A percentile compares a stretch with the other conserved stretches of the same genome.
phyloP scores from a whole-genome alignment of 2,329 filamentous ascomycete genomes.

The Phialocephala subalpina region DNA sequence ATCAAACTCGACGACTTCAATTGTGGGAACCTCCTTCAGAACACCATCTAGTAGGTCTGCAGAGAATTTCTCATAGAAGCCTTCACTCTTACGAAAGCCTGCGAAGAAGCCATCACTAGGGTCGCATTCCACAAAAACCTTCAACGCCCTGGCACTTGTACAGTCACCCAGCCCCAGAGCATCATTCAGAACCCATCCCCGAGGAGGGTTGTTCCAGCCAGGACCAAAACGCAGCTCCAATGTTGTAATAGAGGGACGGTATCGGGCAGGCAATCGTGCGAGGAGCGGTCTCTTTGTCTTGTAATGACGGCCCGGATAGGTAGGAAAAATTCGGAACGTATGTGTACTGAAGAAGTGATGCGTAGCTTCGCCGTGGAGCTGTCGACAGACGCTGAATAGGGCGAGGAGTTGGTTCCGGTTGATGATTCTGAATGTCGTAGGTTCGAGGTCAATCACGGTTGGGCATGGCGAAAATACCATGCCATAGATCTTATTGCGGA shows the following conservation, averaged over 20 bases:
- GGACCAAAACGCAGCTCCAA: conserved; percentile 77
- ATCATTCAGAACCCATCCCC: conserved; percentile 73
- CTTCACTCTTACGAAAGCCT: conserved; percentile 65
- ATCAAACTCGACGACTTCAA: conserved; percentile 73
- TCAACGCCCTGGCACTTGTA: conserved; percentile 63
- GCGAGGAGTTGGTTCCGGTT: conserved; percentile 60
- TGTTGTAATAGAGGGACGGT: conserved; percentile 66
- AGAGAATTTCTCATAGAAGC: conserved; percentile 76
- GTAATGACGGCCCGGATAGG: conserved; percentile 69
- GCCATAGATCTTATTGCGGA: conserved; percentile 74
- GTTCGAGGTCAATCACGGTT: conserved; percentile 70
- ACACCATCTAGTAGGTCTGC: conserved; percentile 63
- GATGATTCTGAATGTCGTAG: conserved; percentile 69
- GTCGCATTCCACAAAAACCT: conserved; percentile 76
- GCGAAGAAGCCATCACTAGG: conserved; percentile 72
- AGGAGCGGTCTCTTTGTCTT: conserved; percentile 78
- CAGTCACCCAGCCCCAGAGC: conserved; percentile 71
- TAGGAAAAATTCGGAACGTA: conserved; percentile 72
- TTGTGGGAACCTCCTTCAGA: conserved; percentile 61
- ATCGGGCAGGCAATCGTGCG: conserved; percentile 67
- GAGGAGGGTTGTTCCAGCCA: conserved; percentile 75
- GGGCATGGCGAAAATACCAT: conserved; percentile 64
- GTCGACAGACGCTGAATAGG: conserved; percentile 67
- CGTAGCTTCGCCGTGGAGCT: conserved; percentile 69
- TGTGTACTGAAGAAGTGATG: conserved; percentile 71